Percentiles rank a stretch among this genome's conserved stretches.
Conservation (phyloP, 2,329 filamentous ascomycete species). For the Ascosphaera apis region DNA sequence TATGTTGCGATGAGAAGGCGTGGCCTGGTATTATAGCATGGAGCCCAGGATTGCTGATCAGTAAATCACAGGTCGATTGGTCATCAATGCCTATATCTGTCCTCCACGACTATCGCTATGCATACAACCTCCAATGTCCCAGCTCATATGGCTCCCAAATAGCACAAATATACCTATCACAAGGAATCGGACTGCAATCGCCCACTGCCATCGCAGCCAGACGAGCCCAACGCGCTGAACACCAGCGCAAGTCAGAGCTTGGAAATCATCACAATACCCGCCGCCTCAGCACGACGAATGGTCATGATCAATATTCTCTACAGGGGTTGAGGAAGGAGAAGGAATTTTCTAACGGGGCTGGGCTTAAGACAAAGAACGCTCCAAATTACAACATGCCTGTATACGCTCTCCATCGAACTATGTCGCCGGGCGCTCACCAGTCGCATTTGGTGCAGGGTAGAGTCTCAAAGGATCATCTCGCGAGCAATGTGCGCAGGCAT, state of each 20-base stretch:
- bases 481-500: slow-evolving; percentile 22
- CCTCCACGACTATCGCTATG: slow-evolving; percentile 26
- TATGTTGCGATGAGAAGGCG: slow-evolving; percentile 4
- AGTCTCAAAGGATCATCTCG: slow-evolving; percentile 20
- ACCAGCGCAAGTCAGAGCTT: not conserved
- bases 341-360: too few species aligned
- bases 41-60: not conserved
- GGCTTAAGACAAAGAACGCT: too few species aligned
- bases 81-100: slow-evolving; percentile 19
- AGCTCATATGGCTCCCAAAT: slow-evolving; percentile 22
- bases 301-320: not conserved
- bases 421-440: not conserved
- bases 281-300: not conserved
- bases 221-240: slow-evolving; percentile 9
- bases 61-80: slow-evolving; percentile 18
- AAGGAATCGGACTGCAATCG: slow-evolving; percentile 21
- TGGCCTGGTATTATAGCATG: not conserved
- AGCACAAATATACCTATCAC: slow-evolving; percentile 23
- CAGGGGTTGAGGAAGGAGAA: too few species aligned
- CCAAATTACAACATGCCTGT: too few species aligned
- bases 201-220: slow-evolving; percentile 21
- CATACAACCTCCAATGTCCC: slow-evolving; percentile 22
- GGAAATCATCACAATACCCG: not conserved
- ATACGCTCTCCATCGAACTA: not conserved
- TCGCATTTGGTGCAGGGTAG: slow-evolving; percentile 12